Evolutionary conservation across 495 filamentous ascomycete genomes (phyloP).

Genomic region (Glarea lozoyensis): DNA sequence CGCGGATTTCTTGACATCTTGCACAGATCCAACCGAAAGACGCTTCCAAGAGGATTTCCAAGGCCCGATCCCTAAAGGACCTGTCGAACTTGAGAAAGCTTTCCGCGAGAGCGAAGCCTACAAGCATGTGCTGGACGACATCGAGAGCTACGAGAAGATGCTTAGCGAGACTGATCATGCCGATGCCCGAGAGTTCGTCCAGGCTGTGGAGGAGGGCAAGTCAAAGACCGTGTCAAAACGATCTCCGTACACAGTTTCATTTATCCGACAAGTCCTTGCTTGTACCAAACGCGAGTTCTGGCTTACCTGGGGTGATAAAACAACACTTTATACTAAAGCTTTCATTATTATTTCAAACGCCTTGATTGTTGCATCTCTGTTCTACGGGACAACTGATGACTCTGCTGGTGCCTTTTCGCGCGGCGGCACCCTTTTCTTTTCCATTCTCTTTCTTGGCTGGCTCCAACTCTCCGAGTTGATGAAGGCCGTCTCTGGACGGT

Average conservation of each 20-base stretch:
- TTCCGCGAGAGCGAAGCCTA: constrained; percentile 47
- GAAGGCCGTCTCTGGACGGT: constrained; percentile 55
- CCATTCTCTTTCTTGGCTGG: constrained; percentile 68
- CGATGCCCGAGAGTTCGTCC: constrained; percentile 63
- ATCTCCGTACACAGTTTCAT: constrained; percentile 63
- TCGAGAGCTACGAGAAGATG: constrained; percentile 50
- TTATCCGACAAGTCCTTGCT: constrained; percentile 56
- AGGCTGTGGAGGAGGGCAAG: constrained; percentile 59
- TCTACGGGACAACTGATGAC: constrained; percentile 55
- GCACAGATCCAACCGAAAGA: constrained; percentile 55
- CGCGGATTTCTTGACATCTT: constrained; percentile 60
- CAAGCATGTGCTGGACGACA: constrained; percentile 43
- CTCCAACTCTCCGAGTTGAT: constrained; percentile 63
- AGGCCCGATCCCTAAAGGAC: constrained; percentile 43
- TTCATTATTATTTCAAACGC: constrained; percentile 51
- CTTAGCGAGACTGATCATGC: constrained; percentile 48
- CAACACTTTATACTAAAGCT: background rate
- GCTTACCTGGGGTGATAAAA: constrained; percentile 57
- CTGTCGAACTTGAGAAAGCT: constrained; percentile 51
- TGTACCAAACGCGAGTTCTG: constrained; percentile 70
- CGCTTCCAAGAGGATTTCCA: constrained; percentile 53
- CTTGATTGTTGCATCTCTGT: constrained; percentile 67
- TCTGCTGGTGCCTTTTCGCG: constrained; percentile 61
- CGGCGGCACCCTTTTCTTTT: constrained; percentile 64
- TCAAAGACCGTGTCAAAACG: constrained; percentile 55